Evolutionary conservation across 2,329 filamentous ascomycete species (phyloP).

Genomic region (Raffaelea ambrosiae): DNA sequence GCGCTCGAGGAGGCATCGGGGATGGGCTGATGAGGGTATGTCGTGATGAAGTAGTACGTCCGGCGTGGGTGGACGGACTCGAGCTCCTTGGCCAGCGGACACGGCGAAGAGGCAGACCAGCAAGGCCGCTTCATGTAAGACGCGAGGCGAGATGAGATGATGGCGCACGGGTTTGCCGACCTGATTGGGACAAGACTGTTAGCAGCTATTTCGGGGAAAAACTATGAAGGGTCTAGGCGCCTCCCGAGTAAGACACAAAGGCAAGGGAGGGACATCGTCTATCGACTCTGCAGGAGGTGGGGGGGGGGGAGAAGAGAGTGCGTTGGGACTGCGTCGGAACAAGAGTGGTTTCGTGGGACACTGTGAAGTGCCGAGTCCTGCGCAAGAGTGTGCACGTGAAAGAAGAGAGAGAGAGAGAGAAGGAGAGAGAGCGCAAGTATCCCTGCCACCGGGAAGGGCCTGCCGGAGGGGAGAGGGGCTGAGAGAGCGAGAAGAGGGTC

Average conservation of each 20-base stretch:
- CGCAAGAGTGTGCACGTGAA: no score
- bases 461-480: no score
- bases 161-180: conserved; percentile 89
- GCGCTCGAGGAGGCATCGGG: conserved; percentile 48
- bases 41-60: conserved; percentile 94
- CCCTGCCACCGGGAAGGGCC: no score
- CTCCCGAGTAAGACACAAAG: no score
- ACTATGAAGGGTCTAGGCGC: background rate
- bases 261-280: no score
- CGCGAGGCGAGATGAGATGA: conserved; percentile 86
- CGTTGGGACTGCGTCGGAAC: no score
- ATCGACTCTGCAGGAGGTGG: conserved; percentile 6
- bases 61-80: conserved; percentile 88
- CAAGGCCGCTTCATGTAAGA: conserved; percentile 81
- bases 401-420: no score
- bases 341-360: no score
- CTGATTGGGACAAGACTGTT: conserved; percentile 39
- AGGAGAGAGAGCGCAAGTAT: no score
- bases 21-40: conserved; percentile 73
- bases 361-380: no score
- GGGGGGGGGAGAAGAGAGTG: no score
- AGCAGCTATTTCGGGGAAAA: background rate
- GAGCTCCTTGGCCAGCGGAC: conserved; percentile 86
- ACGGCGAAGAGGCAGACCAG: conserved; percentile 70
- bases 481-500: no score